Percentiles rank a stretch among this genome's conserved stretches.
phyloP scores from a whole-genome alignment of 345 rosid species.

The Eucalyptus cloeziana region DNA sequence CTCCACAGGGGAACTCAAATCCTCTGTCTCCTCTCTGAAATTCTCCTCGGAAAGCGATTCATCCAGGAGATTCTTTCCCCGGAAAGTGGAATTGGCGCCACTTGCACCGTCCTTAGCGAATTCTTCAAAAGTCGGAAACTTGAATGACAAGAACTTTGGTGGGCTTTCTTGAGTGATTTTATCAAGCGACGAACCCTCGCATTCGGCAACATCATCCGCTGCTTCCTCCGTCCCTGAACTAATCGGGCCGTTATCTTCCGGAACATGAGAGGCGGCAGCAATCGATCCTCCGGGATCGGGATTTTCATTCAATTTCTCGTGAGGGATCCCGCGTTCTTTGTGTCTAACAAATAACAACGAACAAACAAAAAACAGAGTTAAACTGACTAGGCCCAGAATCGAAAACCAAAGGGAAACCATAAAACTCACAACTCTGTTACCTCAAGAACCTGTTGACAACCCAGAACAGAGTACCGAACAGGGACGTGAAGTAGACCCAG shows the following conservation, averaged over 20 bases:
- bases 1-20: slow-evolving; percentile 16
- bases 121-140: slow-evolving; percentile 46
- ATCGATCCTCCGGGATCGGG: not conserved
- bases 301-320: not conserved
- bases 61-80: not conserved
- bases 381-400: not conserved
- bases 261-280: not conserved
- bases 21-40: not conserved
- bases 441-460: slow-evolving; percentile 2
- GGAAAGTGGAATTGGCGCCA: not conserved
- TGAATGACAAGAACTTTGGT: slow-evolving; percentile 53
- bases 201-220: not conserved
- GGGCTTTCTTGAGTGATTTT: slow-evolving; percentile 15
- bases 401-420: not conserved
- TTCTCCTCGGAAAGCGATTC: slow-evolving; percentile 13
- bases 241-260: not conserved
- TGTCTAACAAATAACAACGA: slow-evolving; percentile 5
- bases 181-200: not conserved
- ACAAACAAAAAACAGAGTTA: not conserved
- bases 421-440: slow-evolving; percentile 22
- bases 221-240: not conserved
- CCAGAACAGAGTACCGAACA: slow-evolving; percentile 26
- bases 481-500: slow-evolving; percentile 29
- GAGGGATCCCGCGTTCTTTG: not conserved
- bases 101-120: slow-evolving; percentile 10